Evolutionary conservation across 2,329 filamentous ascomycete genomes (phyloP).

Genomic region (Beauveria bassiana): DNA sequence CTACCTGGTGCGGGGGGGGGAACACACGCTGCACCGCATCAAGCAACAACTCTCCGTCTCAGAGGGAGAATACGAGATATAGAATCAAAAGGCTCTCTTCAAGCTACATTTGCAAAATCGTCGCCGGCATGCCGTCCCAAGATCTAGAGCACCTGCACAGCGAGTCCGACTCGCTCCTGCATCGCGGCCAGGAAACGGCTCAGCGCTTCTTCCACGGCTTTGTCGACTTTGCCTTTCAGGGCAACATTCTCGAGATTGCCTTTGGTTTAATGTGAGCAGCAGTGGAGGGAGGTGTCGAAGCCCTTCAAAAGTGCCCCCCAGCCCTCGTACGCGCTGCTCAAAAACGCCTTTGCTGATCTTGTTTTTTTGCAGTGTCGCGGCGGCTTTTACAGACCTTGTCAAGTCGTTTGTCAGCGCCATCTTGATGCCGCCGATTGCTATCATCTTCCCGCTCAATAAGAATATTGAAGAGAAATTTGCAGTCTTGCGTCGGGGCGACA

Average conservation of each 20-base stretch:
- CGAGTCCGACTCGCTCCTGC: conserved; percentile 34
- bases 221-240: conserved; percentile 64
- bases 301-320: background rate
- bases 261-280: conserved; percentile 62
- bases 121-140: conserved; percentile 24
- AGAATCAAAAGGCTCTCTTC: background rate
- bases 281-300: background rate
- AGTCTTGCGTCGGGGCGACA: conserved; percentile 50
- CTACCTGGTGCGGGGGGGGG: background rate
- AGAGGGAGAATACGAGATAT: background rate
- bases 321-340: background rate
- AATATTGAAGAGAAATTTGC: conserved; percentile 72
- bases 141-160: conserved; percentile 25
- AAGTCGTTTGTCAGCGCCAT: conserved; percentile 66
- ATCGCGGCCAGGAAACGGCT: conserved; percentile 38
- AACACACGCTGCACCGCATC: background rate
- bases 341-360: background rate
- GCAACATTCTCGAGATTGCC: conserved; percentile 69
- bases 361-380: conserved; percentile 42
- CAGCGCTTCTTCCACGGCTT: conserved; percentile 54
- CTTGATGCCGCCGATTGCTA: conserved; percentile 59
- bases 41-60: background rate
- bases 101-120: background rate
- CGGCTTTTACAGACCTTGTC: conserved; percentile 63
- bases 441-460: conserved; percentile 60